Base-by-base conservation (phyloP, 805 yeast genomes). In the Suhomyces kilbournensis region DNA sequence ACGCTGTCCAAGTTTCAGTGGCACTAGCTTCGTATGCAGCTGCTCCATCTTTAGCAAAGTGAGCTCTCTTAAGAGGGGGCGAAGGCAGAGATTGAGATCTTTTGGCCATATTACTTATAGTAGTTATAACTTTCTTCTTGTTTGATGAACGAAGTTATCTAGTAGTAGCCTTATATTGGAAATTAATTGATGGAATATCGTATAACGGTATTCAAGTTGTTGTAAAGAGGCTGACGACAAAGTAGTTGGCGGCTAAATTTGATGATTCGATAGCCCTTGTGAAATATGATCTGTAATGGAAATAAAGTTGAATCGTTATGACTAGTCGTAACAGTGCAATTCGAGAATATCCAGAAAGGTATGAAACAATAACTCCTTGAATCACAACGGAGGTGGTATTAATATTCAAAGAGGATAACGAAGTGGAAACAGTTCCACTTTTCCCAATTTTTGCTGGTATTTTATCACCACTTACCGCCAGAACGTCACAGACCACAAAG, bases 1-100 rank as follows among this genome's bases (percentile, higher is more conserved):
- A 71, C 3, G 76, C 66, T 1, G 72, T 55, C 84, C 84, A 79
- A 1, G 80, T 72, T 28, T 72, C 74, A 35, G 69, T 59, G 9
- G 71, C 74, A 3, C 65, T 57, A n/a, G 49, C 48, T 30, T 60
- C 60, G 53, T 64, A 68, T 23, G 46, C 44, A n/a, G 46, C 35
- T 22, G 51, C 52, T n/a, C 50, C 48, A 34, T 49, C 53, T 23
- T 51, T 48, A 10, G 25, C 39, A 30, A 45, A 26, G 34, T 49
- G 53, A 28, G 49, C 49, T 26, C 56, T 45, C 42, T 53, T 53
- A 32, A 46, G 17, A 20, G 51, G 34, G 26, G 56, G 56, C 14
- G 56, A 53, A 25, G 30, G 43, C 28, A 47, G 56, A 34, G 47
- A 48, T 28, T 35, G 35, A 32, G 51, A 47, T 53, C 56, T 53